Conservation (phyloP, 2,329 filamentous ascomycete species). For the Tolypocladium sp. region DNA sequence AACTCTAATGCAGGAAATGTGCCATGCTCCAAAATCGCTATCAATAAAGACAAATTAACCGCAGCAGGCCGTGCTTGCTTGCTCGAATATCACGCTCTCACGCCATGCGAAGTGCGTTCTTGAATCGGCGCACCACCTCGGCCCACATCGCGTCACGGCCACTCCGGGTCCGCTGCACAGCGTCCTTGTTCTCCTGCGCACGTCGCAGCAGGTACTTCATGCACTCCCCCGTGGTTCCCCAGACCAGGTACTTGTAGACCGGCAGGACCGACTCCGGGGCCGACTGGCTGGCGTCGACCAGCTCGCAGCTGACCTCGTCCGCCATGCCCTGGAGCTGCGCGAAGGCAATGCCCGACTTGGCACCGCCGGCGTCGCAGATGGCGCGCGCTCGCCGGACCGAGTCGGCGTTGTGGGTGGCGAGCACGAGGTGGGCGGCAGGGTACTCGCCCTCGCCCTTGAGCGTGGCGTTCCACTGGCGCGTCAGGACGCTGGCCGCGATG, state of each 20-base stretch:
- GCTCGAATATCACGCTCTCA: conserved; percentile 9
- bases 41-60: neutral
- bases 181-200: conserved; percentile 63
- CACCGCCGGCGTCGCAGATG: conserved; percentile 35
- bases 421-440: conserved; percentile 53
- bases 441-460: conserved; percentile 34
- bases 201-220: conserved; percentile 66
- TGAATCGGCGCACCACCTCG: conserved; percentile 50
- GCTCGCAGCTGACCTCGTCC: conserved; percentile 72
- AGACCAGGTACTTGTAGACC: conserved; percentile 62
- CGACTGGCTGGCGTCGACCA: conserved; percentile 29
- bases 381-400: conserved; percentile 53
- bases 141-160: conserved; percentile 53
- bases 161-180: conserved; percentile 52
- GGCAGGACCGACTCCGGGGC: conserved; percentile 32
- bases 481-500: conserved; percentile 58
- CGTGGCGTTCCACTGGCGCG: conserved; percentile 32
- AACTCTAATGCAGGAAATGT: neutral
- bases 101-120: conserved; percentile 27
- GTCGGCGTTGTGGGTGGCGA: conserved; percentile 75
- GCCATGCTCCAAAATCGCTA: neutral
- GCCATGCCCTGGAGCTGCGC: conserved; percentile 91
- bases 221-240: conserved; percentile 69
- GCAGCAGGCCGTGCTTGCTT: neutral
- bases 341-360: conserved; percentile 29